Percentiles rank a stretch among this genome's conserved stretches.
Evolutionary conservation across 164 flowering plant genomes (phyloP).

Genomic region (Tetracentron sinense): DNA sequence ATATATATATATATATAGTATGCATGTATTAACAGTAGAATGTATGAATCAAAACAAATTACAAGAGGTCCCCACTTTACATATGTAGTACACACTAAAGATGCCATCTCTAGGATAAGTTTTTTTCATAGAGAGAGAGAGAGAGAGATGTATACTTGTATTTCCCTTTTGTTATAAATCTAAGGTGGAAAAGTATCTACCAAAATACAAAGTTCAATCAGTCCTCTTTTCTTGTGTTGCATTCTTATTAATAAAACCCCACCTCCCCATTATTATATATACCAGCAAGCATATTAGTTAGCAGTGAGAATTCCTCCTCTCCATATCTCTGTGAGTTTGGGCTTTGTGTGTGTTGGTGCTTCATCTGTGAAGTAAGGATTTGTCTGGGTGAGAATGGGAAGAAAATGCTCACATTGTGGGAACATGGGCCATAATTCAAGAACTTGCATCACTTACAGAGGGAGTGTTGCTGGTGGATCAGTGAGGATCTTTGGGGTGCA

Average conservation of each 20-base stretch:
- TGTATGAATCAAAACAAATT: not conserved
- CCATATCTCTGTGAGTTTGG: slow-evolving; percentile 15
- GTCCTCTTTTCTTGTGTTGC: too few relatives aligned
- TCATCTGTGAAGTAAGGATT: slow-evolving; percentile 12
- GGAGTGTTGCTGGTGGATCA: slow-evolving; percentile 24
- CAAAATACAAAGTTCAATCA: not conserved
- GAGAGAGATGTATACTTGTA: slow-evolving; percentile 8
- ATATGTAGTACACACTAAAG: not conserved
- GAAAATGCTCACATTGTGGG: slow-evolving; percentile 87
- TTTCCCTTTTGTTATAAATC: not conserved
- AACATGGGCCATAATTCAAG: slow-evolving; percentile 81
- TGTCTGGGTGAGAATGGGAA: slow-evolving; percentile 50
- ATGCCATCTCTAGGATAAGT: slow-evolving; percentile 11
- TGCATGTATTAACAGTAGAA: not conserved
- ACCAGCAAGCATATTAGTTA: slow-evolving; percentile 19
- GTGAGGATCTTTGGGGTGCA: slow-evolving; percentile 80
- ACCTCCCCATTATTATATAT: slow-evolving; percentile 29
- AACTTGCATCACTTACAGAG: slow-evolving; percentile 46
- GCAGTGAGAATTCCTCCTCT: slow-evolving; percentile 21
- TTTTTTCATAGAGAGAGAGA: slow-evolving; percentile 8
- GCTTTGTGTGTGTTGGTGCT: slow-evolving; percentile 12
- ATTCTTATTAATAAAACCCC: slow-evolving; percentile 20
- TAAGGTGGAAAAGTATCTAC: slow-evolving; percentile 33
- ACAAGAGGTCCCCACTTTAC: not conserved
- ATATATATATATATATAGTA: not conserved